A percentile compares a stretch with the other conserved stretches of the same genome.
phyloP scores from a whole-genome alignment of 2,329 filamentous ascomycete species.

The Fusarium hostae region DNA sequence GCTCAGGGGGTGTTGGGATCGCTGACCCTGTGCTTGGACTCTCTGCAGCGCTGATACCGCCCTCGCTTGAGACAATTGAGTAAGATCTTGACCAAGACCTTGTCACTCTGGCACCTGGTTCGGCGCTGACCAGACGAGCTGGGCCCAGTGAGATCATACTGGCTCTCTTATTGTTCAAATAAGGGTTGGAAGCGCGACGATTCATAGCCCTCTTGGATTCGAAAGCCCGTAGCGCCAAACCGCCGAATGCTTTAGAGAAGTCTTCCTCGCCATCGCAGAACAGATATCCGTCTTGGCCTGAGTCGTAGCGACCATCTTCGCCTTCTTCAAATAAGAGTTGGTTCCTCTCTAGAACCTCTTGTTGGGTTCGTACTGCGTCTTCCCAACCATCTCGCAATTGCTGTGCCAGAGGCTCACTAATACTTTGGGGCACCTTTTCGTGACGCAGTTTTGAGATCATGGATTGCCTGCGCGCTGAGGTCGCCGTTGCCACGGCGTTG shows the following conservation, averaged over 20 bases:
- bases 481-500: constrained; percentile 42
- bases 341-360: constrained; percentile 52
- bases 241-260: constrained; percentile 51
- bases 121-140: constrained; percentile 36
- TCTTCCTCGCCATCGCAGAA: constrained; percentile 41
- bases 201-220: constrained; percentile 44
- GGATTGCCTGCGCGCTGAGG: constrained; percentile 48
- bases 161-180: constrained; percentile 37
- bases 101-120: constrained; percentile 30
- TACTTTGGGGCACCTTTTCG: constrained; percentile 45
- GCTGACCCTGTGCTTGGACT: constrained; percentile 51
- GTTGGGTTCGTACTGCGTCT: constrained; percentile 47
- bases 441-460: constrained; percentile 50
- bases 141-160: constrained; percentile 40
- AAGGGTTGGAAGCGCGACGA: constrained; percentile 30
- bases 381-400: constrained; percentile 56
- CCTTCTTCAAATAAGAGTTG: constrained; percentile 45
- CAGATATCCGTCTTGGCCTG: constrained; percentile 17
- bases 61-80: constrained; percentile 52
- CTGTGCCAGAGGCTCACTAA: constrained; percentile 50
- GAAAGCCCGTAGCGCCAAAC: constrained; percentile 49
- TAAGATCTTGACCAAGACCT: constrained; percentile 43
- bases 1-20: constrained; percentile 52
- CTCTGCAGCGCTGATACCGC: constrained; percentile 51
- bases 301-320: constrained; percentile 39